Evolutionary conservation across 139 green algal species (phyloP), one percentile per base, ranked within the genome.

Genomic region (Micractinium conductrix): DNA sequence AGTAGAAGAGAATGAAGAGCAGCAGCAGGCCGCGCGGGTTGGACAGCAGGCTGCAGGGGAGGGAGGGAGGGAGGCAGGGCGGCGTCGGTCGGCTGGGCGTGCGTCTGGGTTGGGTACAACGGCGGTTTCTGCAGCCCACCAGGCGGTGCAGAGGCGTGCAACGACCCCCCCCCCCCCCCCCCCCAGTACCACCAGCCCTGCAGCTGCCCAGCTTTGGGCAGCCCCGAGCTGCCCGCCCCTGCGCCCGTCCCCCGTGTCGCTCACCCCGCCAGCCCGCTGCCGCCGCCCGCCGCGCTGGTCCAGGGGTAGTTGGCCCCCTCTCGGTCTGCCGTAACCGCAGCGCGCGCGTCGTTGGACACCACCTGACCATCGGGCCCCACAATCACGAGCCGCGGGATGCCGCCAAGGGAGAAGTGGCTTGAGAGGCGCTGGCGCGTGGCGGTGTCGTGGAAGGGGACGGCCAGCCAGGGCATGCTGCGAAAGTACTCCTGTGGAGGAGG

Each of bases 321-420:
- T 30, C 16, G 44, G 67, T 84, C 79, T 2, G 43, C 69, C 45
- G n/a, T 40, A 17, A 84, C 65, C 6, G 79, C 79, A 3, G n/a
- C 65, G 1, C 79, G 67, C 12, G 79, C 79, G 30, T 84, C 78
- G 17, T 45, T 22, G 19, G 78, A 42, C 21, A 84, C 24, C 26
- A 74, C 69, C 38, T 33, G 1, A 0, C 83, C 74, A 30, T 87
- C 45, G n/a, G 83, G 44, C 0, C 43, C 74, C 26, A 81, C 42
- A n/a, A 87, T 58, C 9, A 78, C 74, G 0, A 87, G 62, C 26
- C 42, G 60, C 24, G 83, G 83, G 45, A 87, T 87, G 60, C 83
- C 83, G 43, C 28, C n/a, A 24, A 87, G 62, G 1, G 19, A 28
- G 28, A 83, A 87, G 2, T 26, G 40, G 30, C n/a, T 22, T 42